Base-by-base conservation (phyloP, 176 grass and related monocot genomes). In the Paspalum vaginatum region DNA sequence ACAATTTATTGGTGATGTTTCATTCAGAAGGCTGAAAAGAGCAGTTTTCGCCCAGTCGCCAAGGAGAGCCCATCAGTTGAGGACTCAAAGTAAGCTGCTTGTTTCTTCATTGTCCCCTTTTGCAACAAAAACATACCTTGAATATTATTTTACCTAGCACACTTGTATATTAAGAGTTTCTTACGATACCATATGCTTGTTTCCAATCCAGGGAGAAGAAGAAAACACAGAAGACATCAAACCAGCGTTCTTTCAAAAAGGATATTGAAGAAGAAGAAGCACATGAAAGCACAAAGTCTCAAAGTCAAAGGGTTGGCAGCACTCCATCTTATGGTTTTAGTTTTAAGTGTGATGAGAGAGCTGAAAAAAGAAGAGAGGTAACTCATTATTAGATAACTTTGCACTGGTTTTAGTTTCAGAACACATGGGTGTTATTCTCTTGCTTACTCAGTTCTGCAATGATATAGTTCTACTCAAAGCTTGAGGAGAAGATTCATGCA, bases 341-440 rank as follows among this genome's bases (percentile, higher is more conserved):
- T 37, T 91, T 91, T 79, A 91, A 91, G 70, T 91, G 89, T n/a
- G 78, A 91, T 3, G 85, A 91, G 81, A 88, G 89, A 72, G 89
- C 89, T 81, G 85, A 91, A 72, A 91, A 91, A 82, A 88, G 85
- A 79, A 88, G 82, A 81, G 85, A 91, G 89, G 89, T 88, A 74
- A 68, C 61, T 72, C 71, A 74, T 67, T 66, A 17, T 8, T 70
- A 74, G 22, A 55, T 81, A 20, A 32, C 7, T 50, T 91, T 22
- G 75, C 6, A 15, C 27, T n/a, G 16, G 27, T 77, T 61, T 61
- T 69, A 65, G 48, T 72, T 73, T 77, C 37, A 66, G 65, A 65
- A 61, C 12, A 17, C 21, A 58, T 66, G 5, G 18, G 16, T 77
- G 18, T 52, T 5, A 39, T 86, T 49, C 27, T 0, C 82, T 85